Percentiles rank a stretch among this genome's conserved stretches.
Evolutionary conservation across 129 eudicot genomes (phyloP).

Genomic region (Flaveria linearis): DNA sequence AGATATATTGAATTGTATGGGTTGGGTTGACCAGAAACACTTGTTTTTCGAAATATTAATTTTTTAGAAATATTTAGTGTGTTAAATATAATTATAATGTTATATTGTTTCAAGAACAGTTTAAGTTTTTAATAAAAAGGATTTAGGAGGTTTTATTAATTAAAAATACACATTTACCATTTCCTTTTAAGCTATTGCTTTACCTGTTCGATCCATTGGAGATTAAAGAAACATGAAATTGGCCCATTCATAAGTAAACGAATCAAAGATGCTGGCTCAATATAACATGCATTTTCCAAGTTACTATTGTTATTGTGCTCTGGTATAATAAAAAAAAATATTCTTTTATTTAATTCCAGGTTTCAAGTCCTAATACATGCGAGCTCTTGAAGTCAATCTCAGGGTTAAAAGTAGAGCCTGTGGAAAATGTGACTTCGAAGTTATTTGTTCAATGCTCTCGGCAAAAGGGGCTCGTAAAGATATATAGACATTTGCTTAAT

Average conservation of each 20-base stretch:
- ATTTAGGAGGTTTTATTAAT: neutral
- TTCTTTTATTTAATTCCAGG: constrained; percentile 48
- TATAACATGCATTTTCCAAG: neutral
- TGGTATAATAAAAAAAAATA: neutral
- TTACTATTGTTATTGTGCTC: neutral
- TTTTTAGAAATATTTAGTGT: neutral
- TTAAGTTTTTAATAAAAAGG: neutral
- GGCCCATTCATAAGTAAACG: neutral
- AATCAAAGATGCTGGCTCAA: neutral
- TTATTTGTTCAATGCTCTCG: constrained; percentile 99
- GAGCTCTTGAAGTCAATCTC: constrained; percentile 87
- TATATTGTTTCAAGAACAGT: neutral
- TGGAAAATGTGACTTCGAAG: constrained; percentile 91
- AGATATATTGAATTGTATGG: neutral
- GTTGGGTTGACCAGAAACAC: neutral
- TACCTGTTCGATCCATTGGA: neutral
- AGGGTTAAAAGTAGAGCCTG: constrained; percentile 86
- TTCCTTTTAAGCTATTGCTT: neutral
- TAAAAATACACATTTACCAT: neutral
- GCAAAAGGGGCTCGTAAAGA: constrained; percentile 94
- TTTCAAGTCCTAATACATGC: constrained; percentile 81
- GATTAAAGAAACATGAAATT: neutral
- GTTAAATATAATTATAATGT: neutral
- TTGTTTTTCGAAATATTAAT: neutral
- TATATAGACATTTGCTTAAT: constrained; percentile 89